phyloP scores from a whole-genome alignment of 495 filamentous ascomycete species.

The Xylaria bambusicola region DNA sequence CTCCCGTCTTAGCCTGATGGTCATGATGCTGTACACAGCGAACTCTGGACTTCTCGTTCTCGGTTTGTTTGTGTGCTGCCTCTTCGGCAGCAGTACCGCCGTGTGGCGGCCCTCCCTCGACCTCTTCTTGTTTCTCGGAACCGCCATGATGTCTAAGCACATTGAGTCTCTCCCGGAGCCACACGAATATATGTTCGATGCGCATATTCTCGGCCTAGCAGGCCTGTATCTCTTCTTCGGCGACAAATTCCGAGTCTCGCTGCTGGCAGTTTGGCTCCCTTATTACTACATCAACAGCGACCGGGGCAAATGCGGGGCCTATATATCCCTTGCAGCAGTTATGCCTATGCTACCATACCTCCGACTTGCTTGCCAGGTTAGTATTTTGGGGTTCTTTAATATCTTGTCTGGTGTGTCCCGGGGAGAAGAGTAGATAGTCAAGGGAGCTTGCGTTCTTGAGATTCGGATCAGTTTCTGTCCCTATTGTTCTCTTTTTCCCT shows the following conservation, averaged over 20 bases:
- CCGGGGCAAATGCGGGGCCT: background rate
- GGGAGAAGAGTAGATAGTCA: too few relatives aligned
- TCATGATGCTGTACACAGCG: background rate
- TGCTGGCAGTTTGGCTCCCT: conserved; percentile 12
- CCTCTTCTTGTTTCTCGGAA: background rate
- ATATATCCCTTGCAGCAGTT: background rate
- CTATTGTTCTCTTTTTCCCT: too few relatives aligned
- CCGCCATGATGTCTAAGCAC: background rate
- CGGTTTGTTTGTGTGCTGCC: background rate
- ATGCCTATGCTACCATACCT: background rate
- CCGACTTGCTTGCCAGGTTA: background rate
- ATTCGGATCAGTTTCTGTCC: too few relatives aligned
- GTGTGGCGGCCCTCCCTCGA: background rate
- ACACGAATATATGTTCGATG: background rate
- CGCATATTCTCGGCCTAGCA: background rate
- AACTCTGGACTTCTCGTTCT: background rate
- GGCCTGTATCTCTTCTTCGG: background rate
- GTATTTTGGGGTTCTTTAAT: too few relatives aligned
- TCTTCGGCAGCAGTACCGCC: background rate
- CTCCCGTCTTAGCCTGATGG: background rate
- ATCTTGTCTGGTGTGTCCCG: too few relatives aligned
- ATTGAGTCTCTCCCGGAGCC: background rate
- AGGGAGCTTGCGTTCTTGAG: too few relatives aligned
- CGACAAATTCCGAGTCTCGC: background rate
- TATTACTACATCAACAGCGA: background rate